Conservation (phyloP, 164 flowering plant genomes). For the Echeveria elegans region DNA sequence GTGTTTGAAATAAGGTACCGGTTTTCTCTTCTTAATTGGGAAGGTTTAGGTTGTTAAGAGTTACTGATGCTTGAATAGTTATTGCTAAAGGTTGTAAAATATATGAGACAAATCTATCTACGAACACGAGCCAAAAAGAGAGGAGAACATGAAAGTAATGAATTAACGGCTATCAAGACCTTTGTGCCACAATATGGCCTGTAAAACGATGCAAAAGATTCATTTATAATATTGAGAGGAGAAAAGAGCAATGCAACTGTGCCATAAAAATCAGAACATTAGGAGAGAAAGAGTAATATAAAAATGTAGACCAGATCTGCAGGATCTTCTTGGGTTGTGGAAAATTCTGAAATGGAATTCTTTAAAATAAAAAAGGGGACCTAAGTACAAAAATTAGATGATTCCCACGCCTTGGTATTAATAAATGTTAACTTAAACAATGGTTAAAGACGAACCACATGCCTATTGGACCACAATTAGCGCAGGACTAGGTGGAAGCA, state of each 20-base stretch:
- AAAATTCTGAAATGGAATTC: neutral
- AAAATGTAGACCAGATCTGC: neutral
- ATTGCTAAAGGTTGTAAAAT: neutral
- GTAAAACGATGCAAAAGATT: neutral
- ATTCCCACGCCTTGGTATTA: neutral
- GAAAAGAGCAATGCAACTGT: neutral
- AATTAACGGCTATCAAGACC: slow-evolving; percentile 2
- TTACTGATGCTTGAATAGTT: neutral
- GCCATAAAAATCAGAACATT: neutral
- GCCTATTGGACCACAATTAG: neutral
- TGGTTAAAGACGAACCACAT: slow-evolving; percentile 1
- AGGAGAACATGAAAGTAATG: slow-evolving; percentile 6
- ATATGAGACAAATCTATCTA: neutral
- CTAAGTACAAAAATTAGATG: neutral
- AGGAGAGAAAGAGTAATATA: neutral
- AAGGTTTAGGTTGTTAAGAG: neutral
- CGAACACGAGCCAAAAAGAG: neutral
- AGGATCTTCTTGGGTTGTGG: slow-evolving; percentile 1
- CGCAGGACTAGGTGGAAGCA: slow-evolving; percentile 3
- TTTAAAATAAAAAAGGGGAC: neutral
- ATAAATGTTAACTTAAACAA: neutral
- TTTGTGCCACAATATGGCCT: neutral
- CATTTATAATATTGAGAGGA: neutral
- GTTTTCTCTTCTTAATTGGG: neutral
- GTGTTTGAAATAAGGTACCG: neutral